Base-by-base conservation (phyloP, 2,329 filamentous ascomycete genomes). In the Pseudogymnoascus sp. region DNA sequence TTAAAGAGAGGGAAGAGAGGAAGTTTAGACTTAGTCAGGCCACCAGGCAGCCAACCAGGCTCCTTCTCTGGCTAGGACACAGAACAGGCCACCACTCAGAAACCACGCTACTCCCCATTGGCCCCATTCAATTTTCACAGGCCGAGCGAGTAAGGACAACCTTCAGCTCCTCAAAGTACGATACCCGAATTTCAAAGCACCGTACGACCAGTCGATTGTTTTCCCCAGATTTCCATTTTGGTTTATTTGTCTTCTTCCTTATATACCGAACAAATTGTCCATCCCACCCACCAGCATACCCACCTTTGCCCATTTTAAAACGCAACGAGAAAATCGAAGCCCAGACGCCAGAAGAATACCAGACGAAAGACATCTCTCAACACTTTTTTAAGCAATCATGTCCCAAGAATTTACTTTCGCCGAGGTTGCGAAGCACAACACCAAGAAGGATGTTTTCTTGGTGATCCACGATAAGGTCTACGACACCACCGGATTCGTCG, bases 381-480 rank as follows among this genome's bases (percentile, higher is more conserved):
- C 25, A 57, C 57, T 36, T 58, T 58, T 57, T 22, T 22, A 39
- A 65, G 60, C 71, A 71, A 75, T 67, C 67, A 84, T 83, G 80
- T 78, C 80, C 67, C 75, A 77, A 71, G 79, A 84, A 72, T 84
- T 87, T 79, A 94, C 89, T 71, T 90, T 86, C 78, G 81, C 87
- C 72, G 90, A 96, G 76, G 85, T 96, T 77, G 82, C 88, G 65
- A 85, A 86, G 78, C 91, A 96, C 84, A 90, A 88, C 80, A 86
- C 84, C 77, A 97, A 97, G 86, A 96, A 92, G 83, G 92, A 97
- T 76, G 80, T 96, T 67, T 96, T 83, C 80, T 75, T 97, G 71
- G 88, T 97, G 66, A 86, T 99, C 71, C 90, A 97, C 80, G 92
- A 96, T 78, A 96, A 96, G 82, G 87, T 99, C 79, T 99, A 97